Evolutionary conservation across 345 rosid species (phyloP).

Genomic region (Streptanthus diversifolius): DNA sequence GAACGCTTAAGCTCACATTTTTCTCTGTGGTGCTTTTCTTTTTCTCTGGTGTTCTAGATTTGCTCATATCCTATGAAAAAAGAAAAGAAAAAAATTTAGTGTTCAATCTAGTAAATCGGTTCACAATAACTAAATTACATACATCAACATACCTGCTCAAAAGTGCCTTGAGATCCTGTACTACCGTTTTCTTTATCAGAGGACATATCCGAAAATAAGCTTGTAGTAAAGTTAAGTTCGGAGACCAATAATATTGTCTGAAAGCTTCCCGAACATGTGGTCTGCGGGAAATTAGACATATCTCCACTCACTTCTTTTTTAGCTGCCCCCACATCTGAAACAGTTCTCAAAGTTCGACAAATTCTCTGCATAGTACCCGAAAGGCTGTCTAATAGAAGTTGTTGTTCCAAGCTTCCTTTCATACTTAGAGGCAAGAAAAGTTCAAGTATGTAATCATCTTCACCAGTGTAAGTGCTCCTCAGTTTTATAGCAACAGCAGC

Average conservation of each 20-base stretch:
- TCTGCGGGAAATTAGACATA: conserved; percentile 26
- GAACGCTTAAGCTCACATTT: conserved; percentile 80
- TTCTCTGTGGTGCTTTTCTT: conserved; percentile 81
- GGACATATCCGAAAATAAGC: conserved; percentile 30
- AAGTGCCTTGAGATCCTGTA: conserved; percentile 37
- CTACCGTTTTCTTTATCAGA: conserved; percentile 38
- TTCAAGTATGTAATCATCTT: conserved; percentile 82
- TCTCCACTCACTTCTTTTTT: conserved; percentile 34
- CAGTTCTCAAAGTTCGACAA: conserved; percentile 74
- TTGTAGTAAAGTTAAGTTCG: conserved; percentile 35
- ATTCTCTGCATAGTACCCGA: conserved; percentile 85
- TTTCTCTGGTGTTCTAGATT: conserved; percentile 56
- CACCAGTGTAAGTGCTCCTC: conserved; percentile 76
- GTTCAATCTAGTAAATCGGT: neutral
- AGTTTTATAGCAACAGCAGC: conserved; percentile 92
- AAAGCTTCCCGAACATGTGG: conserved; percentile 34
- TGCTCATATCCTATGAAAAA: conserved; percentile 39
- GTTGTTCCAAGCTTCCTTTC: conserved; percentile 79
- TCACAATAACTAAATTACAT: neutral
- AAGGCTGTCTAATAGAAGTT: conserved; percentile 68
- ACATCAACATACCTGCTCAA: conserved; percentile 44
- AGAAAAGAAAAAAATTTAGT: neutral
- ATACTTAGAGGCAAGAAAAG: conserved; percentile 76
- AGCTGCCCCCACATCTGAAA: conserved; percentile 50
- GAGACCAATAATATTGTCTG: conserved; percentile 34